Conservation (phyloP, 257 asterid species). For the Eucommia ulmoides region DNA sequence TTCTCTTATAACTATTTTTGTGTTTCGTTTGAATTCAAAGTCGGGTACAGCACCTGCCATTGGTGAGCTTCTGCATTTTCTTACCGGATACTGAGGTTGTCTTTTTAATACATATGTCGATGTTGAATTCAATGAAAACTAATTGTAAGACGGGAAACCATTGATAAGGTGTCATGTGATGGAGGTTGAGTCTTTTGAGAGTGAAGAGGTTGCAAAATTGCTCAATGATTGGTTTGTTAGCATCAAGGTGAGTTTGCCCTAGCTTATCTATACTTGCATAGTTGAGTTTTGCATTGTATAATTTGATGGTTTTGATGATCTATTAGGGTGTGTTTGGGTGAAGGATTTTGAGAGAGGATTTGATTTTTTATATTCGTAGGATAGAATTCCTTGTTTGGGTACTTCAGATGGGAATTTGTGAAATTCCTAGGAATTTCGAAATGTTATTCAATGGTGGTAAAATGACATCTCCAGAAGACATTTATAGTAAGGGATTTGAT, state of each 20-base stretch:
- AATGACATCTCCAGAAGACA: no score
- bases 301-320: no score
- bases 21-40: constrained; percentile 31
- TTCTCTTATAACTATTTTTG: neutral
- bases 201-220: constrained; percentile 63
- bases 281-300: no score
- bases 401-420: no score
- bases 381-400: no score
- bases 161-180: constrained; percentile 87
- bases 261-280: no score
- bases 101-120: neutral
- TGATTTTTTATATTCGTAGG: no score
- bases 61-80: constrained; percentile 41
- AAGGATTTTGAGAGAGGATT: no score
- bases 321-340: no score
- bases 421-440: no score
- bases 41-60: constrained; percentile 98
- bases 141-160: neutral
- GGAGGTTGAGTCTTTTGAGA: constrained; percentile 97
- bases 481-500: no score
- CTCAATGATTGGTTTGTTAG: constrained; percentile 89
- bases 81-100: neutral
- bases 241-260: constrained; percentile 44
- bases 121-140: neutral
- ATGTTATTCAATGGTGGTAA: no score